Percentiles rank a stretch among this genome's conserved stretches.
Evolutionary conservation across 75 land plant genomes (phyloP).

Genomic region (Selaginella moellendorffii): DNA sequence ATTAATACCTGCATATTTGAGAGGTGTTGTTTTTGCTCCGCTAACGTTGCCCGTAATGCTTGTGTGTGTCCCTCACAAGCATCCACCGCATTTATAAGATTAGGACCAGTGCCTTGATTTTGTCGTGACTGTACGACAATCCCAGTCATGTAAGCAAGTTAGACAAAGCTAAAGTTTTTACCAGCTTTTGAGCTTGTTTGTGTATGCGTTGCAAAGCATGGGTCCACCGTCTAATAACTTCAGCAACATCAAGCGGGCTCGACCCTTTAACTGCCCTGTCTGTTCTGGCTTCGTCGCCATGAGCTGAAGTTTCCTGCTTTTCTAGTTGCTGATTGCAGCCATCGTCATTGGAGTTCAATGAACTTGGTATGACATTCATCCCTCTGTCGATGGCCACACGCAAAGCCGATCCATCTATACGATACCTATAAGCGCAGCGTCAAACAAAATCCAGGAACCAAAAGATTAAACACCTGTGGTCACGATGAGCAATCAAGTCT

Average conservation of each 20-base stretch:
- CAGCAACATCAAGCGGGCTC: slow-evolving; percentile 77
- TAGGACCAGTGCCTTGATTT: slow-evolving; percentile 96
- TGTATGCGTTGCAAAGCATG: slow-evolving; percentile 99
- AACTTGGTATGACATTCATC: not conserved
- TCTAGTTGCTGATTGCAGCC: not conserved
- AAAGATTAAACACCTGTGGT: slow-evolving; percentile 55
- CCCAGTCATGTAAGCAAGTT: too few relatives aligned
- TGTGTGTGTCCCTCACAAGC: slow-evolving; percentile 66
- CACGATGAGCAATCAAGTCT: slow-evolving; percentile 94
- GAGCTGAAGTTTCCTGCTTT: not conserved
- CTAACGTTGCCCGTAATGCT: slow-evolving; percentile 64
- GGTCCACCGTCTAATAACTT: slow-evolving; percentile 90
- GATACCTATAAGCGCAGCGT: slow-evolving; percentile 64
- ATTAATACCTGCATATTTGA: slow-evolving; percentile 72
- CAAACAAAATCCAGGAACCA: not conserved
- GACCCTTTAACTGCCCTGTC: slow-evolving; percentile 49
- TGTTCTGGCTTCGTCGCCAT: slow-evolving; percentile 5
- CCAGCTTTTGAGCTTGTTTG: slow-evolving; percentile 86
- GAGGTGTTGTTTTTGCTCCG: slow-evolving; percentile 88
- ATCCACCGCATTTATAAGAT: slow-evolving; percentile 46
- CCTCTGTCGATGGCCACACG: slow-evolving; percentile 85
- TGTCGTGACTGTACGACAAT: slow-evolving; percentile 46
- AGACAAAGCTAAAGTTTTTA: too few relatives aligned
- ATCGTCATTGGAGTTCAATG: too few relatives aligned
- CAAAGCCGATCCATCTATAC: slow-evolving; percentile 90